Conservation (phyloP, 352 stramenopile genomes). For the Synura sp. region DNA sequence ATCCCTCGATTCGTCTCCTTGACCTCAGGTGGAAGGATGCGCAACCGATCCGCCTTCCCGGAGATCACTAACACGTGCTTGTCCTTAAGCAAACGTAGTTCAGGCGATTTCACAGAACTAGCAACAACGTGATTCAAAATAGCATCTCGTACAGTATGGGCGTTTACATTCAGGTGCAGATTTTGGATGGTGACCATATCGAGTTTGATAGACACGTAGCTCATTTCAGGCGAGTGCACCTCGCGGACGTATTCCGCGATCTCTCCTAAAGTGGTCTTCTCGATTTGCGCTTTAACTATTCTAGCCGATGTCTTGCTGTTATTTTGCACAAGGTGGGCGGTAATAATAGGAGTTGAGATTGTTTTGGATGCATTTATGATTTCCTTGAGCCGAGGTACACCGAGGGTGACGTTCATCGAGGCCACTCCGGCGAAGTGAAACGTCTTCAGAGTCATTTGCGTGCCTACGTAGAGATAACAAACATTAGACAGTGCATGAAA, state of each 20-base stretch:
- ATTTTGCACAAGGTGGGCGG: constrained; percentile 85
- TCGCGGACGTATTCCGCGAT: constrained; percentile 94
- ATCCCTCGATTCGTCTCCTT: constrained; percentile 14
- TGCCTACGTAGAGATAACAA: constrained; percentile 48
- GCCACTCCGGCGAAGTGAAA: constrained; percentile 99
- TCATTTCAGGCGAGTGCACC: constrained; percentile 84
- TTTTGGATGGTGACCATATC: constrained; percentile 93
- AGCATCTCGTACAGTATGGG: constrained; percentile 73
- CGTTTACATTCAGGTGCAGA: constrained; percentile 91
- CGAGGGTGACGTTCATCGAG: constrained; percentile 99
- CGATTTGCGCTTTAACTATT: constrained; percentile 97
- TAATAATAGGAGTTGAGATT: constrained; percentile 99
- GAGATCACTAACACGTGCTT: constrained; percentile 62
- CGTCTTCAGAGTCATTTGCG: constrained; percentile 95
- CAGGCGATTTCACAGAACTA: constrained; percentile 62
- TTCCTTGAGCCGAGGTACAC: constrained; percentile 95
- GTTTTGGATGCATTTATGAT: constrained; percentile 85
- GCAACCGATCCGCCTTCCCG: constrained; percentile 59
- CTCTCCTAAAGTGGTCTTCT: constrained; percentile 89
- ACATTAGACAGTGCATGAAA: constrained; percentile 29
- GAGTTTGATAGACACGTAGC: constrained; percentile 94
- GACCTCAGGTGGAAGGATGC: constrained; percentile 62
- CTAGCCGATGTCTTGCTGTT: constrained; percentile 90
- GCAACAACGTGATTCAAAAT: constrained; percentile 84
- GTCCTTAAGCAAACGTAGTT: constrained; percentile 62